Base-by-base conservation (phyloP, 1,284 basidiomycete genomes). In the Pholiota adiposa region DNA sequence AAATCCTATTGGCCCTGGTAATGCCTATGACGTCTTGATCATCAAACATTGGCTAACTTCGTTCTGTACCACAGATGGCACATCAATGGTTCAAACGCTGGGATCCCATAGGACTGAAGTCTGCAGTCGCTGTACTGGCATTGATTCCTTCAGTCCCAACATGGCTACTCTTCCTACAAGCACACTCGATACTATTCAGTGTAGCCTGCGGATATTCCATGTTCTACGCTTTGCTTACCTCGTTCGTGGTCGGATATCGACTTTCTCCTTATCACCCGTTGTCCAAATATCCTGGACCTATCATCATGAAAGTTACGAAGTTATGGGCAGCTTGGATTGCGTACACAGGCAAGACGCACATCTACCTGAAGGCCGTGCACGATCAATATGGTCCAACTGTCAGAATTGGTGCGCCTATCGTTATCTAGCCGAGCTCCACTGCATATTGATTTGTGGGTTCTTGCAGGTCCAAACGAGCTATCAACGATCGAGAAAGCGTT, bases 191-290 rank as follows among this genome's bases (percentile, higher is more conserved):
- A 18, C 36, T 29, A 4, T 8, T 53, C 4, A 53, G 51, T 31
- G 27, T 25, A 11, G 38, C 8, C n/a, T 53, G 25, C 23, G 23
- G n/a, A 0, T 41, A 40, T n/a, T n/a, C 38, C 6, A 0, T 41
- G 5, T 53, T 53, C 38, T 53, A 53, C 27, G 18, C 8, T 14
- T n/a, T 41, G 16, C 34, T 56, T 33, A 23, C 64, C 3, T 18
- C 49, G 8, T 71, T 70, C 4, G 69, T 70, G 5, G 23, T 63
- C 4, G 49, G 66, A 1, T 82, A 82, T 62, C 76, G 81, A 1
- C 61, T 81, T 3, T 79, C 80, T 2, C 78, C 79, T 0, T 73
- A 76, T 56, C 80, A 83, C 58, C 80, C 80, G 4, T 69, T 83
- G 9, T 71, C 77, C 2, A 61, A 66, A 25, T 74, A 74, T 61